These are phyloP conservation scores for Infundibulicybe gibba DNA, from an alignment of 768 basidiomycete species.

Conservation along the genomic window DNA sequence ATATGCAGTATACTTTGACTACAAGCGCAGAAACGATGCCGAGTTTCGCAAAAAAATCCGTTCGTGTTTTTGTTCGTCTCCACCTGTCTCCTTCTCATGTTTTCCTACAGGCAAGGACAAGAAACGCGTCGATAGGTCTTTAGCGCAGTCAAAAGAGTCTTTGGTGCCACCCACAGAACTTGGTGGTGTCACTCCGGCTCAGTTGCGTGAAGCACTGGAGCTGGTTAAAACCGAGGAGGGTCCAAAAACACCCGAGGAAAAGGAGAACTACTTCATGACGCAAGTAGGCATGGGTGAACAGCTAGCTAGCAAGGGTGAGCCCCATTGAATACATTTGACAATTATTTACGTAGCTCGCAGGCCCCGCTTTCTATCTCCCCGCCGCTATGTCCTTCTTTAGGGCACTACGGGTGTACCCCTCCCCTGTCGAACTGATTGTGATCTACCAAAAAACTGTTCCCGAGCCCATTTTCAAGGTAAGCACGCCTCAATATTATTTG, in stretches of 20 bases:
- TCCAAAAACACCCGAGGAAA: constrained; percentile 68
- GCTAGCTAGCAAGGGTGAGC: constrained; percentile 66
- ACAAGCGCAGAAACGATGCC: constrained; percentile 86
- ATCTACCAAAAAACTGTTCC: constrained; percentile 94
- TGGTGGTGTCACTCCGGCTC: constrained; percentile 39
- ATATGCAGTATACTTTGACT: constrained; percentile 93
- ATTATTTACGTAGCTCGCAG: constrained; percentile 32
- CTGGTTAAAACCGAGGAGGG: constrained; percentile 65
- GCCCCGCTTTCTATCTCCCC: constrained; percentile 70
- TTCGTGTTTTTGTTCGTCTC: constrained; percentile 37
- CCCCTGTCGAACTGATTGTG: constrained; percentile 89
- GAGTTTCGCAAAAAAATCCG: constrained; percentile 88
- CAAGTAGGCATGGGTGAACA: constrained; percentile 88
- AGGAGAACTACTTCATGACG: constrained; percentile 88
- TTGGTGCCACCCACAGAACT: constrained; percentile 20
- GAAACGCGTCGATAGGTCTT: constrained; percentile 77
- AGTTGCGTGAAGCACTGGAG: constrained; percentile 61
- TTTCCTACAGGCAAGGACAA: constrained; percentile 81
- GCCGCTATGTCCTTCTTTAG: constrained; percentile 92
- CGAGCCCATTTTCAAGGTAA: constrained; percentile 72
- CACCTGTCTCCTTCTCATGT: constrained; percentile 4
- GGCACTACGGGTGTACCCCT: constrained; percentile 91
- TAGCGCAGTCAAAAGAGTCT: constrained; percentile 46
- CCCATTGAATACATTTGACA: not conserved
- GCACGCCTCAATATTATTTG: constrained; percentile 10